phyloP scores from a whole-genome alignment of 2,329 filamentous ascomycete genomes.

The Cordyceps sp. region DNA sequence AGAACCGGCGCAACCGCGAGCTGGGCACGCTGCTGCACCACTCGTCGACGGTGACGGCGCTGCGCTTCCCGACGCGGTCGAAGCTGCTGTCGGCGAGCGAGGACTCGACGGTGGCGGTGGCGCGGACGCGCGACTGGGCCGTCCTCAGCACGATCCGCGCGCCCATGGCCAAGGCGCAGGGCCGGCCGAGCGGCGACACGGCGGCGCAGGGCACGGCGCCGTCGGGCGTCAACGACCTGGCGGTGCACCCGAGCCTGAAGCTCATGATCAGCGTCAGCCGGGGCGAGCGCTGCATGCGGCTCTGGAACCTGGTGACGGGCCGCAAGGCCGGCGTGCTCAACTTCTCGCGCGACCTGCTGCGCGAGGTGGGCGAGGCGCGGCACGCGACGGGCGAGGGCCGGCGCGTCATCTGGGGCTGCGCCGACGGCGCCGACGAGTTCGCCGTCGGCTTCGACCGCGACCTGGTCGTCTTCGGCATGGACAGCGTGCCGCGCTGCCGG shows the following conservation, averaged over 20 bases:
- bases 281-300: constrained; percentile 76
- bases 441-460: constrained; percentile 81
- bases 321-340: constrained; percentile 89
- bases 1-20: constrained; percentile 78
- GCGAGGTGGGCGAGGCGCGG: constrained; percentile 59
- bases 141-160: constrained; percentile 77
- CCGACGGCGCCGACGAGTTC: constrained; percentile 62
- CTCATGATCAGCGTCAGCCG: constrained; percentile 86
- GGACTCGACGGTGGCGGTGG: constrained; percentile 82
- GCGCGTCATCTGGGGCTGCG: constrained; percentile 62
- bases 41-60: constrained; percentile 59
- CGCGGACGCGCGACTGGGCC: constrained; percentile 77
- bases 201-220: constrained; percentile 66
- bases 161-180: constrained; percentile 63
- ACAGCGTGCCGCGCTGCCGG: constrained; percentile 65
- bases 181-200: constrained; percentile 79
- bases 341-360: constrained; percentile 58
- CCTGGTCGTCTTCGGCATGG: constrained; percentile 70
- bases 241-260: constrained; percentile 91
- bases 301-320: constrained; percentile 94
- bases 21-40: constrained; percentile 80
- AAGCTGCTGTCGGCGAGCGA: constrained; percentile 82
- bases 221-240: constrained; percentile 85
- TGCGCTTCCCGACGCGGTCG: constrained; percentile 68
- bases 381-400: constrained; percentile 69